phyloP scores from a whole-genome alignment of 2,329 filamentous ascomycete species.

The Aspergillus ochraceoroseus region DNA sequence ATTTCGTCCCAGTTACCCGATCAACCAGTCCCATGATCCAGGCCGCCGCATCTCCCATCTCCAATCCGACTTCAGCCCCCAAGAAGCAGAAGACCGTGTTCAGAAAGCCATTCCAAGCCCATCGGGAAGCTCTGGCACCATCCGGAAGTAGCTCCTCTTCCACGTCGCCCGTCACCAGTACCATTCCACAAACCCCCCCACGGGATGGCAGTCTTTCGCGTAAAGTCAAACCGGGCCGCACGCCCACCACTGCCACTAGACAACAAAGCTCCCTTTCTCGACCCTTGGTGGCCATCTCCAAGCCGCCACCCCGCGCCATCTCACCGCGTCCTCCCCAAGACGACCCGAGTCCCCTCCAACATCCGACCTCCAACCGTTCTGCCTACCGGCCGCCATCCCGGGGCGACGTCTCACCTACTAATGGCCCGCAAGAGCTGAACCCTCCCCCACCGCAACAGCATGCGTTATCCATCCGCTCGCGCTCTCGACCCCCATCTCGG shows the following conservation, averaged over 20 bases:
- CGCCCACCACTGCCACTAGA: constrained; percentile 38
- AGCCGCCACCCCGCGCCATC: constrained; percentile 26
- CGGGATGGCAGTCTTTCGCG: constrained; percentile 33
- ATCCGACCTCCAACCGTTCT: constrained; percentile 3
- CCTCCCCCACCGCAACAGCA: constrained; percentile 9
- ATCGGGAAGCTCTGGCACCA: constrained; percentile 48
- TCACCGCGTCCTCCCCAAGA: constrained; percentile 26
- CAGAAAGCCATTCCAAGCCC: constrained; percentile 62
- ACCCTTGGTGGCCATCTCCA: constrained; percentile 33
- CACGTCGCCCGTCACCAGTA: constrained; percentile 36
- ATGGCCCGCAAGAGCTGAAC: not conserved
- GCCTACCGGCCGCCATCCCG: constrained; percentile 20
- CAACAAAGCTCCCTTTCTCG: constrained; percentile 36
- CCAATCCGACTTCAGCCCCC: constrained; percentile 47
- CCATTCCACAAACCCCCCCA: constrained; percentile 36
- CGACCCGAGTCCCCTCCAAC: constrained; percentile 16
- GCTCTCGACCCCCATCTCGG: not conserved
- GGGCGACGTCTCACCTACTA: no score
- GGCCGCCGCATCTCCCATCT: constrained; percentile 47
- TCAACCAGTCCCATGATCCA: constrained; percentile 50
- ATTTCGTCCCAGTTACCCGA: constrained; percentile 65
- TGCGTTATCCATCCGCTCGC: no score
- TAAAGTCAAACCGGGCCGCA: constrained; percentile 33
- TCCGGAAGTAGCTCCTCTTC: constrained; percentile 29
- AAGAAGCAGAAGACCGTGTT: constrained; percentile 58